Conservation (phyloP, 2,329 filamentous ascomycete genomes). For the Paramyrothecium sp. region DNA sequence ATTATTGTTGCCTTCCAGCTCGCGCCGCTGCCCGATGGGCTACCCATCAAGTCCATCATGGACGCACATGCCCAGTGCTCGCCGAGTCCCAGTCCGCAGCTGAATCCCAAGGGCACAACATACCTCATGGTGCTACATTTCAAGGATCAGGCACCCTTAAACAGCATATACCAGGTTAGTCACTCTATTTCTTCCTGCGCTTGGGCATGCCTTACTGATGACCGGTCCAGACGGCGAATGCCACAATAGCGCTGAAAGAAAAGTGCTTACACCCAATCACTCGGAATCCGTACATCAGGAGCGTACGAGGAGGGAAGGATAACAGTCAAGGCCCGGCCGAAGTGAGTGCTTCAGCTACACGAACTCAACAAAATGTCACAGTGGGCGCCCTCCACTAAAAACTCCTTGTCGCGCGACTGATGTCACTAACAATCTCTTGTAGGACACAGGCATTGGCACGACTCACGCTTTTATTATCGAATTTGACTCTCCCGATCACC, state of each 20-base stretch:
- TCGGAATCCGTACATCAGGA: constrained; percentile 59
- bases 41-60: neutral
- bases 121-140: neutral
- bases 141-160: neutral
- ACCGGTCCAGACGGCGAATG: neutral
- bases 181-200: neutral
- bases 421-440: neutral
- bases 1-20: neutral
- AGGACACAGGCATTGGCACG: constrained; percentile 47
- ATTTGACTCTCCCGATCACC: constrained; percentile 5
- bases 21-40: neutral
- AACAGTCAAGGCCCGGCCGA: constrained; percentile 45
- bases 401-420: neutral
- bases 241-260: constrained; percentile 46
- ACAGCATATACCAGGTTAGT: neutral
- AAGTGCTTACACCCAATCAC: constrained; percentile 61
- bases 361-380: constrained; percentile 31
- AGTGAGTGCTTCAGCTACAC: constrained; percentile 24
- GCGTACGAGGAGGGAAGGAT: constrained; percentile 56
- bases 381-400: too few relatives aligned
- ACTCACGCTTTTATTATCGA: constrained; percentile 65
- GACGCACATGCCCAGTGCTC: neutral
- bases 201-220: neutral
- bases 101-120: neutral
- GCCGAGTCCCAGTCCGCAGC: neutral